A percentile compares a stretch with the other conserved stretches of the same genome.
phyloP scores from a whole-genome alignment of 495 filamentous ascomycete species.

The Neurospora africana region DNA sequence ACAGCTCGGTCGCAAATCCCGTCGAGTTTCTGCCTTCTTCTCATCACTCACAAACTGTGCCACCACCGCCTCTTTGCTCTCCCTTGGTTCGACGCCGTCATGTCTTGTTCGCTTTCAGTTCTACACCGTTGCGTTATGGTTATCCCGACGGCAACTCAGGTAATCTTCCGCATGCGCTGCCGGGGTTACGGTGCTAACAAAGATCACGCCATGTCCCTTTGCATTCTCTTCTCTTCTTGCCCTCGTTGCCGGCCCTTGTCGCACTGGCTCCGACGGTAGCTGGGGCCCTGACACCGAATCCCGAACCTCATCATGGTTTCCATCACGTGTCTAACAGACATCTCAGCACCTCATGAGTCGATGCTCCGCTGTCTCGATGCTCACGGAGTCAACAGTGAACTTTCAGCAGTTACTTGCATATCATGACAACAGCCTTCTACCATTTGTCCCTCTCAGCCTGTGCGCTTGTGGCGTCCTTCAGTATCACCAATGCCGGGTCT shows the following conservation, averaged over 20 bases:
- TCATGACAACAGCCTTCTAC: background rate
- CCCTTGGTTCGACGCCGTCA: background rate
- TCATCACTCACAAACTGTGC: background rate
- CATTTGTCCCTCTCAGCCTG: background rate
- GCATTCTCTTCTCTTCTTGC: background rate
- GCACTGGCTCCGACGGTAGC: background rate
- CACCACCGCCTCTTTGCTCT: background rate
- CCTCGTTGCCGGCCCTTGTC: background rate
- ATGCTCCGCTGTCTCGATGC: background rate
- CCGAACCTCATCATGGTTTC: too few relatives aligned
- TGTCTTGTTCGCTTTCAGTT: background rate
- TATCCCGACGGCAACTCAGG: background rate
- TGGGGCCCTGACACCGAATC: too few relatives aligned
- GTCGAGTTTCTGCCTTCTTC: background rate
- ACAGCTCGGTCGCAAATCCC: background rate
- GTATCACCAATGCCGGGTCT: background rate
- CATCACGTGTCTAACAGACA: background rate
- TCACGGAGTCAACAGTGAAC: background rate
- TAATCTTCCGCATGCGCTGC: background rate
- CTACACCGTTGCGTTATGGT: background rate
- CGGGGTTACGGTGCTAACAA: background rate
- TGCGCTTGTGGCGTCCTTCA: background rate
- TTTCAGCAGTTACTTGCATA: background rate
- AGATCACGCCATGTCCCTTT: background rate
- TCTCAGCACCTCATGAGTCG: background rate